A percentile compares a stretch with the other conserved stretches of the same genome.
Evolutionary conservation across 192 early-diverging fungal species (phyloP).

Genomic region (Coemansia aciculifera): DNA sequence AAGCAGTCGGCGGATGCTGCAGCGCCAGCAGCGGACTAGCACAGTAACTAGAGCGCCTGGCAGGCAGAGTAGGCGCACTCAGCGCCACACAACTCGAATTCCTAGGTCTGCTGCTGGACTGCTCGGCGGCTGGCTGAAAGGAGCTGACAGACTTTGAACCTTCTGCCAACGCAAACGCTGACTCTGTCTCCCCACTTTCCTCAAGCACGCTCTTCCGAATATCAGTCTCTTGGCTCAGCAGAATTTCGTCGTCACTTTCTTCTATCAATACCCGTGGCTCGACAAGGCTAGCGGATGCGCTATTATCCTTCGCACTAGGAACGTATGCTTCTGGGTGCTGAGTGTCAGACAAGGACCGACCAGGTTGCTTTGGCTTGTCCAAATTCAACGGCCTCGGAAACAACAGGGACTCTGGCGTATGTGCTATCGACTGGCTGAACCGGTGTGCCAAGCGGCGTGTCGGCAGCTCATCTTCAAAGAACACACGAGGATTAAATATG

Average conservation of each 20-base stretch:
- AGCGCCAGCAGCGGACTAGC: background rate
- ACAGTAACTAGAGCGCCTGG: background rate
- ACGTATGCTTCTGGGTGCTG: background rate
- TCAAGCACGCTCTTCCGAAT: background rate
- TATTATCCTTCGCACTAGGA: no score
- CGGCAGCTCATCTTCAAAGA: conserved; percentile 47
- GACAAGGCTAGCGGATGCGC: background rate
- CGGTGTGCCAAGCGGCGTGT: conserved; percentile 13
- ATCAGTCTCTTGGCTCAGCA: background rate
- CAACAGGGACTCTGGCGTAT: conserved; percentile 22
- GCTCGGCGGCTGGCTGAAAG: background rate
- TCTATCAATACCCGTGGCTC: background rate
- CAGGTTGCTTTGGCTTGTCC: background rate
- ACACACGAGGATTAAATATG: conserved; percentile 47
- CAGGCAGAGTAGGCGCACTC: background rate
- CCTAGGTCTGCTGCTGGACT: background rate
- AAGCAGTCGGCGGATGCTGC: conserved; percentile 1
- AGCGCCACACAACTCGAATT: background rate
- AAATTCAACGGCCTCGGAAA: background rate
- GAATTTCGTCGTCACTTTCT: background rate
- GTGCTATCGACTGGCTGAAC: background rate
- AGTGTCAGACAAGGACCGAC: background rate
- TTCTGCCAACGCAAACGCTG: background rate
- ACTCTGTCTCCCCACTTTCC: background rate
- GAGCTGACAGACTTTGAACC: background rate